Evolutionary conservation across 176 grass and related monocot genomes (phyloP).

Genomic region (Panicum miliaceum): DNA sequence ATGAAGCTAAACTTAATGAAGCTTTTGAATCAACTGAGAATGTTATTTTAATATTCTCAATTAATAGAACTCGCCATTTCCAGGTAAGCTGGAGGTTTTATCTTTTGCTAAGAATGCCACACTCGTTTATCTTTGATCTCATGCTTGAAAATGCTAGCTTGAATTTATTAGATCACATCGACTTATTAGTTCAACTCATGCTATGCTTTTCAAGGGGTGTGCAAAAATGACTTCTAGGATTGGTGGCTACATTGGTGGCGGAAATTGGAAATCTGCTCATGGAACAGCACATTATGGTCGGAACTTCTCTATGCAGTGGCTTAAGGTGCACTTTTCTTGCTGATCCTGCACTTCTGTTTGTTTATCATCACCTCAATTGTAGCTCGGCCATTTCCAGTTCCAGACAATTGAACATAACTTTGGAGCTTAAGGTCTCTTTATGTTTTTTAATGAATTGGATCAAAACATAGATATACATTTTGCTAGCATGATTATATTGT

Average conservation of each 20-base stretch:
- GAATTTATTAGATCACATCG: not conserved
- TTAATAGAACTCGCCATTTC: constrained; percentile 95
- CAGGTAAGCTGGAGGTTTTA: constrained; percentile 59
- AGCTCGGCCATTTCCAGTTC: constrained; percentile 18
- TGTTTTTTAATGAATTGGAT: too few relatives aligned
- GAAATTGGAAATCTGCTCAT: constrained; percentile 99
- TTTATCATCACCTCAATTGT: constrained; percentile 7
- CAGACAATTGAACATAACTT: constrained; percentile 20
- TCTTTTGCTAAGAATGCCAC: constrained; percentile 37
- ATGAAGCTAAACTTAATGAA: constrained; percentile 98
- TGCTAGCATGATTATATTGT: not conserved
- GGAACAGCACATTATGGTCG: constrained; percentile 96
- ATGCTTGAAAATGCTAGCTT: constrained; percentile 21
- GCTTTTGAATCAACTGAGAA: constrained; percentile 98
- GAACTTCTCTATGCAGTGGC: constrained; percentile 96
- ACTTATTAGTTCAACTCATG: constrained; percentile 39
- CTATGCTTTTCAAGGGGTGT: constrained; percentile 70
- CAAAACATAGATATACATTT: not conserved
- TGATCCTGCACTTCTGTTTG: constrained; percentile 17
- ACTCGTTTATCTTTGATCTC: constrained; percentile 4
- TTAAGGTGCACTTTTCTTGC: constrained; percentile 72
- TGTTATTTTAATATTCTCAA: constrained; percentile 99
- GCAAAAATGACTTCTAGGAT: constrained; percentile 99
- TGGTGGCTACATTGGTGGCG: constrained; percentile 92
- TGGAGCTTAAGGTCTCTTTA: too few relatives aligned